Evolutionary conservation across 1,139 yeast genomes (phyloP), one percentile per base, ranked within the genome.

Genomic region (Debaryomycetaceae sp.): DNA sequence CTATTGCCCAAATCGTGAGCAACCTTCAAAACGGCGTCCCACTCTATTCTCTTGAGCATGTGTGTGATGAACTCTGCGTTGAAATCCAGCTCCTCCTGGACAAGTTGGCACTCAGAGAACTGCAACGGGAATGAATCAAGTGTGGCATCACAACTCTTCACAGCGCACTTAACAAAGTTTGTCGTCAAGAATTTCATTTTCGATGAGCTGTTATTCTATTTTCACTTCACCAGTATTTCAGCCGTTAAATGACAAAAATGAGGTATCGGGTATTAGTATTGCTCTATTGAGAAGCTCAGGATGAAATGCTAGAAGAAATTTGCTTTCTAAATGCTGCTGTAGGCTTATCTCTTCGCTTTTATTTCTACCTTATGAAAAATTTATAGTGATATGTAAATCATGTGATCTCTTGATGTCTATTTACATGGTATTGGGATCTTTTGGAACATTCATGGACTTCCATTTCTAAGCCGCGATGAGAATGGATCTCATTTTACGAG

Each of bases 161-260:
- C 87, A 0, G 98, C 93, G 66, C 99, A 93, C 63, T 87, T 90
- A 50, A 93, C 95, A 65, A 93, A 95, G 65, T 95, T 93, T 37
- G 98, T 88, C 31, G 99, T 91, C 38, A 93, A 72, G 58, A 93
- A 84, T 71, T 93, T 93, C 99, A 93, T 91, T 34, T 17, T 7
- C 33, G 35, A 9, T 41, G 23, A 11, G 11, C 31, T 27, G 8
- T 27, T 27, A 3, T 3, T 3, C 2, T 17, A 17, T 17, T 17
- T 17, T 17, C 20, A 17, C 20, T 17, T 17, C 20, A 17, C 20
- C 20, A 17, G 20, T 17, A 17, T 17, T 17, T 17, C 20, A 17
- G 20, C 20, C 20, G 20, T 17, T 17, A 17, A 17, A 17, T 17
- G 20, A 17, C 20, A 17, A 4, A 17, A 17, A 17, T 17, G 20